These are phyloP conservation scores for Cotoneaster glaucophyllus DNA, from an alignment of 306 rosid genomes.

Conservation along the genomic window DNA sequence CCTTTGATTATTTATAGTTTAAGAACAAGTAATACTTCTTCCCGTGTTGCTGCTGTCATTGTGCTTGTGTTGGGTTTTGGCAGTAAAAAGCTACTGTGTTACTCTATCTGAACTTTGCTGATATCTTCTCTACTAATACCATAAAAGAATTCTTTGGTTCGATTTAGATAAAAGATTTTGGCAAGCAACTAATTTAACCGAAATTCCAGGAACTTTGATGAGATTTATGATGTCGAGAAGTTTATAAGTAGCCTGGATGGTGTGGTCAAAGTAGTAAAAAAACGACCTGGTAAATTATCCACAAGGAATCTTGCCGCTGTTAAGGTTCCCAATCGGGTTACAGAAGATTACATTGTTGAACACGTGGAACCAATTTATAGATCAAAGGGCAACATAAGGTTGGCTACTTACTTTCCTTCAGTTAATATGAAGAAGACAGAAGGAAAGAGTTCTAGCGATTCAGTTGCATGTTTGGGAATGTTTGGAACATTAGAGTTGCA, in stretches of 20 bases:
- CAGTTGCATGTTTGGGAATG: constrained; percentile 88
- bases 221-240: constrained; percentile 63
- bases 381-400: constrained; percentile 64
- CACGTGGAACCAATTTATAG: constrained; percentile 73
- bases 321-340: constrained; percentile 85
- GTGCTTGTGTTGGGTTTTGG: not conserved
- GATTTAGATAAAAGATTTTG: not conserved
- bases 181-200: constrained; percentile 7
- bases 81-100: not conserved
- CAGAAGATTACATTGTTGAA: constrained; percentile 70
- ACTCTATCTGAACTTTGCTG: not conserved
- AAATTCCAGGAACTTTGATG: constrained; percentile 72
- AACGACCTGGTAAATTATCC: constrained; percentile 56
- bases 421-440: constrained; percentile 75
- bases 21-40: not conserved
- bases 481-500: constrained; percentile 84
- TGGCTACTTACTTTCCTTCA: constrained; percentile 90
- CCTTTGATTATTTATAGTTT: not conserved
- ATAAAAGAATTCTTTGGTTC: not conserved
- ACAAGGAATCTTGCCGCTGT: constrained; percentile 66
- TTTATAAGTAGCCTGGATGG: constrained; percentile 76
- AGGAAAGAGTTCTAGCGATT: constrained; percentile 43
- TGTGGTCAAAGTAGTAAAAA: constrained; percentile 67
- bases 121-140: not conserved
- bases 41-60: constrained; percentile 5